Evolutionary conservation across 495 filamentous ascomycete species (phyloP).

Genomic region (Pseudotulostoma volvatum): DNA sequence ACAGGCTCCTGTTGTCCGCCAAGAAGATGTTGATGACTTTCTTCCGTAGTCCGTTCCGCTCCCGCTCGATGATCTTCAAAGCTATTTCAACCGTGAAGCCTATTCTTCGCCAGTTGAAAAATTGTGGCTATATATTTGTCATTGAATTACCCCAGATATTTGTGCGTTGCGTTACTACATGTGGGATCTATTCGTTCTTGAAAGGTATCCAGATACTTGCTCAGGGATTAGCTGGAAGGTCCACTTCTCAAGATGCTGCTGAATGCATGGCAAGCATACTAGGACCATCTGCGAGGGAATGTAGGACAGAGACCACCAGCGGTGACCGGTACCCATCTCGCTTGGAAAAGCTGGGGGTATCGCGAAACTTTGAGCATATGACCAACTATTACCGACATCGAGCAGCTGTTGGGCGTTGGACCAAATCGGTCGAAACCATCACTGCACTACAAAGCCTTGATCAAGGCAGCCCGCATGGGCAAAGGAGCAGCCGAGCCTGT

Average conservation of each 20-base stretch:
- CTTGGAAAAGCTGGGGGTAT: conserved; percentile 11
- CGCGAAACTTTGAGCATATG: conserved; percentile 26
- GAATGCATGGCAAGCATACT: conserved; percentile 28
- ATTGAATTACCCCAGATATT: conserved; percentile 29
- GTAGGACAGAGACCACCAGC: conserved; percentile 15
- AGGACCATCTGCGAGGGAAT: conserved; percentile 24
- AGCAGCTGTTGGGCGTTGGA: conserved; percentile 22
- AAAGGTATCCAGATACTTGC: conserved; percentile 17
- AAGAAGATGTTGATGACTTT: conserved; percentile 32
- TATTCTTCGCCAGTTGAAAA: conserved; percentile 21
- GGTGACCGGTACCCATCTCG: conserved; percentile 19
- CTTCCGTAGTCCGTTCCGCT: conserved; percentile 21
- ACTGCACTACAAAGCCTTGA: conserved; percentile 25
- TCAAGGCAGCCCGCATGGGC: conserved; percentile 10
- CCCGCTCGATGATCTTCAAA: conserved; percentile 22
- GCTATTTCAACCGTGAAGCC: conserved; percentile 24
- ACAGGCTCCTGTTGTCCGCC: conserved; percentile 20
- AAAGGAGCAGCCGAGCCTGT: conserved; percentile 21
- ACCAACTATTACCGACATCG: conserved; percentile 34
- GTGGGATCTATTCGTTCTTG: conserved; percentile 30
- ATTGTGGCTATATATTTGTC: conserved; percentile 35
- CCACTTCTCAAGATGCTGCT: conserved; percentile 16
- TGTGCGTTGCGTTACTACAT: conserved; percentile 19
- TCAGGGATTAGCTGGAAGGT: conserved; percentile 11
- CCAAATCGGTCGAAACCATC: conserved; percentile 32